A percentile compares a stretch with the other conserved stretches of the same genome.
These are phyloP conservation scores for Cucurbita ficifolia DNA, from an alignment of 306 rosid genomes.

Conservation along the genomic window DNA sequence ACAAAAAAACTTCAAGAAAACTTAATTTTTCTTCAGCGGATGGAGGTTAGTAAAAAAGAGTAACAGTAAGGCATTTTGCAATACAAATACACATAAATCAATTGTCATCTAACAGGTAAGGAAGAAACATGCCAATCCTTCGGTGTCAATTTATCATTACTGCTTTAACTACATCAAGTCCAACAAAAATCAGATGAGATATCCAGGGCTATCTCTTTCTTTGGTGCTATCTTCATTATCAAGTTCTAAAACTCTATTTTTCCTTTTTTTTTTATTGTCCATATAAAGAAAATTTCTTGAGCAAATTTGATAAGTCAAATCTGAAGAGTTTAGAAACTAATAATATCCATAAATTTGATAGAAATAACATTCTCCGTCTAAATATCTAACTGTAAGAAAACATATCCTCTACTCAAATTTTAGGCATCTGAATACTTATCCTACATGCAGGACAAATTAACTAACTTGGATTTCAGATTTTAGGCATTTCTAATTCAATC, in stretches of 20 bases:
- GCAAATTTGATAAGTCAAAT: background rate
- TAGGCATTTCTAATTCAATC: constrained; percentile 1
- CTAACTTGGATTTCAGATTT: background rate
- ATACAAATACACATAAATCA: background rate
- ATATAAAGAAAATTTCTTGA: background rate
- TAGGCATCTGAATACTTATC: background rate
- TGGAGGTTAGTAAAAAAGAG: background rate
- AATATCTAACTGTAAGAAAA: background rate
- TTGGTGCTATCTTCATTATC: background rate
- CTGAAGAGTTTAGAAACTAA: background rate
- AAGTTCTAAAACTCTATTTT: background rate
- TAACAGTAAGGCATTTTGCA: background rate
- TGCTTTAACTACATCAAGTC: background rate
- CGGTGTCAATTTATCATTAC: background rate
- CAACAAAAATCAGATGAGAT: background rate
- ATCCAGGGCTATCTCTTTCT: background rate
- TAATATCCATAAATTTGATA: background rate
- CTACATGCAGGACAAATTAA: background rate
- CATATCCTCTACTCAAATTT: background rate
- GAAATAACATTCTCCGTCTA: background rate
- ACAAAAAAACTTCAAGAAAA: constrained; percentile 3
- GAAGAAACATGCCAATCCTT: background rate
- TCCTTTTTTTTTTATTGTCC: background rate
- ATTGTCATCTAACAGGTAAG: background rate
- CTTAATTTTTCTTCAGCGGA: background rate